Conservation (phyloP, 257 asterid species). For the Coffea canephora region DNA sequence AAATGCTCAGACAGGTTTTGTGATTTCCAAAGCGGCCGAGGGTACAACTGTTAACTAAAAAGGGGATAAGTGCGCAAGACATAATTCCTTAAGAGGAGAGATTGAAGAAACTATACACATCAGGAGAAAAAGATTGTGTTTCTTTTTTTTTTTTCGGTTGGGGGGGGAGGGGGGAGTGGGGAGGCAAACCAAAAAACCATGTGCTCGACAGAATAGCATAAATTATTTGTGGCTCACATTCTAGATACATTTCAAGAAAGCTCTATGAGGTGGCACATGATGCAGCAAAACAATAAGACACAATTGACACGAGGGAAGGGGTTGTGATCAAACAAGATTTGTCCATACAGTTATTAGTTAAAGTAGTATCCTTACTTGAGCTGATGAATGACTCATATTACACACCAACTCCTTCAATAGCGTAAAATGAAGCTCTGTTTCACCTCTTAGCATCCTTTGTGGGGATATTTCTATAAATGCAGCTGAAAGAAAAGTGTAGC, state of each 20-base stretch:
- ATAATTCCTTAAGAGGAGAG: background rate
- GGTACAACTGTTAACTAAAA: background rate
- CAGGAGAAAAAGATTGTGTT: background rate
- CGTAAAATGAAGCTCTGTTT: slow-evolving; percentile 58
- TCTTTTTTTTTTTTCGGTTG: too few species aligned
- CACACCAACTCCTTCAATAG: slow-evolving; percentile 85
- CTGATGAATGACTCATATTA: slow-evolving; percentile 93
- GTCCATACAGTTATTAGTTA: background rate
- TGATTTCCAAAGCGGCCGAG: background rate
- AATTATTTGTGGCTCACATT: background rate
- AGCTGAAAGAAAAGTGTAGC: slow-evolving; percentile 89
- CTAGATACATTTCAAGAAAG: background rate
- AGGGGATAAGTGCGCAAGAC: too few species aligned
- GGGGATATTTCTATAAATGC: slow-evolving; percentile 84
- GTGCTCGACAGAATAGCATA: background rate
- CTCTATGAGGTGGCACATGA: background rate
- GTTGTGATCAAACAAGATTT: background rate
- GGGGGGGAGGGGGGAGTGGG: background rate
- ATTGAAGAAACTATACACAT: background rate
- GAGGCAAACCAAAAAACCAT: background rate
- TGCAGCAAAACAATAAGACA: background rate
- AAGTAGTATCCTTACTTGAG: slow-evolving; percentile 65
- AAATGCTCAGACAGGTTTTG: background rate
- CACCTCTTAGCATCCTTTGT: slow-evolving; percentile 67
- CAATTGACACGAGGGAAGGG: background rate